Percentiles rank a stretch among this genome's conserved stretches.
Conservation (phyloP, 73 alveolate species). For the Paramecium biaurelia region DNA sequence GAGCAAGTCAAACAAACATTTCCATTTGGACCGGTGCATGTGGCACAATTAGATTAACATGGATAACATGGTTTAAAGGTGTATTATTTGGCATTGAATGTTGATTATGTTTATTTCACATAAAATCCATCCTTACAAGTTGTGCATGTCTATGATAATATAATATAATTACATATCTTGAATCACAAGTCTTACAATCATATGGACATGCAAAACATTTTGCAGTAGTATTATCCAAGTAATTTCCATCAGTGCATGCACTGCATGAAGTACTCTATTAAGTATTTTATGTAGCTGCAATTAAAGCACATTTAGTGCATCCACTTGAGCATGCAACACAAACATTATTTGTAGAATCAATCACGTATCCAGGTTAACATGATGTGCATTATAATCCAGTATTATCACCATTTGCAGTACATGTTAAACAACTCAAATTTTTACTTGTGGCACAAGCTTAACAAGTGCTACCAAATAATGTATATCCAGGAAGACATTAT, state of each 20-base stretch:
- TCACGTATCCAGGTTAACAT: background rate
- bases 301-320: background rate
- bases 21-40: slow-evolving; percentile 2
- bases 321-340: background rate
- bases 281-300: background rate
- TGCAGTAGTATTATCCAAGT: background rate
- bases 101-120: background rate
- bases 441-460: background rate
- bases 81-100: background rate
- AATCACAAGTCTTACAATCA: background rate
- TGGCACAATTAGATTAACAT: background rate
- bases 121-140: background rate
- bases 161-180: background rate
- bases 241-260: background rate
- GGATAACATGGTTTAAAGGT: slow-evolving; percentile 20
- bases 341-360: background rate
- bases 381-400: background rate
- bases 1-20: background rate
- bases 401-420: background rate
- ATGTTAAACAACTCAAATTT: background rate
- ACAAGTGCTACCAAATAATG: background rate
- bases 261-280: background rate
- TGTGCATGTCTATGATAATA: background rate
- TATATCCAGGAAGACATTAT: background rate
- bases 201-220: background rate